These are phyloP conservation scores for Coffea humblotiana DNA, from an alignment of 305 asterid species.

Conservation along the genomic window DNA sequence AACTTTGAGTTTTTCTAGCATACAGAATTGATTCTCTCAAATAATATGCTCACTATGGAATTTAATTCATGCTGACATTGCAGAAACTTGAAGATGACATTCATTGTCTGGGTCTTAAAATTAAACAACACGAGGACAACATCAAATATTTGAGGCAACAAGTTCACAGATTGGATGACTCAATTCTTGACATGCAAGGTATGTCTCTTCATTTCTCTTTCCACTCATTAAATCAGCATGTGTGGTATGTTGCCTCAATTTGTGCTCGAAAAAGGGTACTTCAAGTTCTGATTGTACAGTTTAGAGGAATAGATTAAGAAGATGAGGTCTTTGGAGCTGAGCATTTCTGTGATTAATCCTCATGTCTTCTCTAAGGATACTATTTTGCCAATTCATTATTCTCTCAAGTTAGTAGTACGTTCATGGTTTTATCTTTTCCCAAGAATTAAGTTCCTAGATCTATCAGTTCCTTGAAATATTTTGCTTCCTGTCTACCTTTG, in stretches of 20 bases:
- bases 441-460: too few relatives aligned
- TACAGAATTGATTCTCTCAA: slow-evolving; percentile 7
- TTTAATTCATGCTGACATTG: slow-evolving; percentile 25
- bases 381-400: not conserved
- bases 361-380: not conserved
- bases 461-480: not conserved
- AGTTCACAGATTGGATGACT: slow-evolving; percentile 47
- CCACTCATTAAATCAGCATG: not conserved
- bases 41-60: slow-evolving; percentile 7
- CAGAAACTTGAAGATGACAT: slow-evolving; percentile 65
- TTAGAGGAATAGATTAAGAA: too few relatives aligned
- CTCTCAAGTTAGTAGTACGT: not conserved
- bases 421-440: too few relatives aligned
- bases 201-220: slow-evolving; percentile 3
- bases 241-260: not conserved
- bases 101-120: slow-evolving; percentile 43
- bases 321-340: too few relatives aligned
- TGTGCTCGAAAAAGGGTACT: not conserved
- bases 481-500: not conserved
- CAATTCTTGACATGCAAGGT: slow-evolving; percentile 57
- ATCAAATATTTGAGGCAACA: slow-evolving; percentile 45
- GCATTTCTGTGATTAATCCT: not conserved
- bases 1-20: slow-evolving; percentile 3
- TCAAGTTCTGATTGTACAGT: not conserved
- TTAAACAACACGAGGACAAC: slow-evolving; percentile 62